Conservation (phyloP, 331 rosid genomes). For the Phaseolus coccineus region DNA sequence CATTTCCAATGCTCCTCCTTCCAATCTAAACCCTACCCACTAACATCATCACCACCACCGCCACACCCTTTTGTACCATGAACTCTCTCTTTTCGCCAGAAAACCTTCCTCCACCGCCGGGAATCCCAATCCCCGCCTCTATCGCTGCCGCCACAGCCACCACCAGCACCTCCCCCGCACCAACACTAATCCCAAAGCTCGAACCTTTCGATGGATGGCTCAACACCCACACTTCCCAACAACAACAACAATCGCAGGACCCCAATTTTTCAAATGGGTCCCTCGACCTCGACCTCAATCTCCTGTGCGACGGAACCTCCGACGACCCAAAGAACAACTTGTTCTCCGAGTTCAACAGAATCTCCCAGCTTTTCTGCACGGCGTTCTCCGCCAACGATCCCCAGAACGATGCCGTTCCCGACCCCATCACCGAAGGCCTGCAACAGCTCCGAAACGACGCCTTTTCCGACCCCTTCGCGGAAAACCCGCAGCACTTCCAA, state of each 20-base stretch:
- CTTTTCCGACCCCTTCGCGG: background rate
- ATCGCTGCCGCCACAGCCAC: constrained; percentile 15
- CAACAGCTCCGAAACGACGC: constrained; percentile 24
- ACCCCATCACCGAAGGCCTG: background rate
- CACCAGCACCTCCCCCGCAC: constrained; percentile 33
- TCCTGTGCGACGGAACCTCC: constrained; percentile 9
- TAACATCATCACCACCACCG: background rate
- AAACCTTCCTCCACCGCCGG: constrained; percentile 41
- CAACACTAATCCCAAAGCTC: constrained; percentile 69
- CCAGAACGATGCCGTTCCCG: background rate
- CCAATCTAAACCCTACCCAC: constrained; percentile 2
- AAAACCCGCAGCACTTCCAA: constrained; percentile 40
- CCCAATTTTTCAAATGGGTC: background rate
- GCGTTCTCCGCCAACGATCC: constrained; percentile 14
- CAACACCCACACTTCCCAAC: constrained; percentile 24
- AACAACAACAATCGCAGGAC: background rate
- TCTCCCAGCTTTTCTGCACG: constrained; percentile 66
- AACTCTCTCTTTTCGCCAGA: constrained; percentile 21
- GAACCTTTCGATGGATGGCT: constrained; percentile 69
- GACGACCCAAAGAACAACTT: constrained; percentile 7
- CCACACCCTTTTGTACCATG: background rate
- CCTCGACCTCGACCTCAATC: constrained; percentile 9
- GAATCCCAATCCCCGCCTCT: constrained; percentile 26
- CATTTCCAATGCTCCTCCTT: background rate
- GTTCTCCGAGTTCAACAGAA: constrained; percentile 69